Conservation (phyloP, 2,329 filamentous ascomycete genomes). For the Fusarium sp. region DNA sequence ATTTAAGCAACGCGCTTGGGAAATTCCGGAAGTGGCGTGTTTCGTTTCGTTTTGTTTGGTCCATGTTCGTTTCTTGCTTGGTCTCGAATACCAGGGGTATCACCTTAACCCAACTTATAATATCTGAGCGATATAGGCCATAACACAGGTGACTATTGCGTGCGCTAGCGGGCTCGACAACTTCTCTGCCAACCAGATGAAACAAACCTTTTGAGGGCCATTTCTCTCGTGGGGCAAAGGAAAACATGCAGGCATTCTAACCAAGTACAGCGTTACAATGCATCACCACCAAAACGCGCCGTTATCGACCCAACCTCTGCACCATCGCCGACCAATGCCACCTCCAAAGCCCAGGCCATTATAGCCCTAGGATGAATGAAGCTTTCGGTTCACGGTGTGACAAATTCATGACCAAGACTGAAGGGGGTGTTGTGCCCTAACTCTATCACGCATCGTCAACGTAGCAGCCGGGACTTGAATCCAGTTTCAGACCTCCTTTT, state of each 20-base stretch:
- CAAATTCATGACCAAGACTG: slow-evolving; percentile 48
- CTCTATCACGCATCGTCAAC: slow-evolving; percentile 41
- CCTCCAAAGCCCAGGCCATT: slow-evolving; percentile 34
- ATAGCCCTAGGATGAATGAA: slow-evolving; percentile 39
- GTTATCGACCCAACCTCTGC: slow-evolving; percentile 35
- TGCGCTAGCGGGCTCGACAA: slow-evolving; percentile 39
- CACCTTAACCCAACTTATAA: slow-evolving; percentile 40
- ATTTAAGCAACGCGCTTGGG: slow-evolving; percentile 22
- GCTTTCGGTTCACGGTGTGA: slow-evolving; percentile 38
- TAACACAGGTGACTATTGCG: slow-evolving; percentile 48
- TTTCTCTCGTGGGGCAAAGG: slow-evolving; percentile 38
- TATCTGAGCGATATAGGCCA: slow-evolving; percentile 45
- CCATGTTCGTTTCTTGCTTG: slow-evolving; percentile 34
- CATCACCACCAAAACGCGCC: slow-evolving; percentile 40
- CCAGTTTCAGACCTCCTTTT: slow-evolving; percentile 38
- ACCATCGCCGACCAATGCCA: slow-evolving; percentile 43
- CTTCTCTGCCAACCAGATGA: slow-evolving; percentile 47
- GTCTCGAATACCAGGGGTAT: slow-evolving; percentile 32
- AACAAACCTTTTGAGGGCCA: slow-evolving; percentile 42
- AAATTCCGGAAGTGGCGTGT: slow-evolving; percentile 39
- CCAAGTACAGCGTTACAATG: slow-evolving; percentile 46
- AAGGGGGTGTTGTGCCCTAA: slow-evolving; percentile 22
- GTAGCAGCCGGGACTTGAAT: slow-evolving; percentile 37
- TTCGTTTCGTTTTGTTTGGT: slow-evolving; percentile 43
- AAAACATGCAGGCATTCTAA: slow-evolving; percentile 34